Conservation (phyloP, 257 asterid genomes). For the Petunia secreta region DNA sequence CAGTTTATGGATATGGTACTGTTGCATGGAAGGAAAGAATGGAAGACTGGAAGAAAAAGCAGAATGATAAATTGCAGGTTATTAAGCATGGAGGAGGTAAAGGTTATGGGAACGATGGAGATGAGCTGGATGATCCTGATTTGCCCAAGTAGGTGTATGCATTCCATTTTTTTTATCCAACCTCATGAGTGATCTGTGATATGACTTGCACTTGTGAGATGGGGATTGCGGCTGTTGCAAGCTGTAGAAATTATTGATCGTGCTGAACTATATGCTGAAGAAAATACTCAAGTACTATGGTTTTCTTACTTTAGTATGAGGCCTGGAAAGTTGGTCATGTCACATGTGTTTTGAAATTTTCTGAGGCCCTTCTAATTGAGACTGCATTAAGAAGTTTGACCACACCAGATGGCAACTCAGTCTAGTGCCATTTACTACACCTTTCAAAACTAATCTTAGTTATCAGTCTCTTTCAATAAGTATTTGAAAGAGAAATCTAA, state of each 20-base stretch:
- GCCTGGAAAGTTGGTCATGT: background rate
- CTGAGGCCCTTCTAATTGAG: background rate
- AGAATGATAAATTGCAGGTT: constrained; percentile 86
- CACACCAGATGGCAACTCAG: background rate
- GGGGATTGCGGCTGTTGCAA: constrained; percentile 37
- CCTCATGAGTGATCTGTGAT: constrained; percentile 49
- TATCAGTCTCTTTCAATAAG: background rate
- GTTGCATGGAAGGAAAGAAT: constrained; percentile 99
- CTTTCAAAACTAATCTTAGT: constrained; percentile 12
- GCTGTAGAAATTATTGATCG: background rate
- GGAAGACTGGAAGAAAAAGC: constrained; percentile 98
- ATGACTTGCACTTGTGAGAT: constrained; percentile 34
- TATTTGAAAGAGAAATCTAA: background rate
- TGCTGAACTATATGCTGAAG: background rate
- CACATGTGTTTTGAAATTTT: background rate
- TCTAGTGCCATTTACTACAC: constrained; percentile 14
- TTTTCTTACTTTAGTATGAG: constrained; percentile 16
- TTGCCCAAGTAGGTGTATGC: constrained; percentile 79
- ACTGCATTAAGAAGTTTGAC: constrained; percentile 2
- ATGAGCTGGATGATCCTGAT: constrained; percentile 87
- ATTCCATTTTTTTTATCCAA: constrained; percentile 28
- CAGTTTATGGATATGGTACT: constrained; percentile 94
- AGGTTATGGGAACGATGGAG: constrained; percentile 57
- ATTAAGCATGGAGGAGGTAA: constrained; percentile 86
- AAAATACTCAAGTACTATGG: background rate